Percentiles rank a stretch among this genome's conserved stretches.
Evolutionary conservation across 441 rosid species (phyloP).

Genomic region (Croton setiger): DNA sequence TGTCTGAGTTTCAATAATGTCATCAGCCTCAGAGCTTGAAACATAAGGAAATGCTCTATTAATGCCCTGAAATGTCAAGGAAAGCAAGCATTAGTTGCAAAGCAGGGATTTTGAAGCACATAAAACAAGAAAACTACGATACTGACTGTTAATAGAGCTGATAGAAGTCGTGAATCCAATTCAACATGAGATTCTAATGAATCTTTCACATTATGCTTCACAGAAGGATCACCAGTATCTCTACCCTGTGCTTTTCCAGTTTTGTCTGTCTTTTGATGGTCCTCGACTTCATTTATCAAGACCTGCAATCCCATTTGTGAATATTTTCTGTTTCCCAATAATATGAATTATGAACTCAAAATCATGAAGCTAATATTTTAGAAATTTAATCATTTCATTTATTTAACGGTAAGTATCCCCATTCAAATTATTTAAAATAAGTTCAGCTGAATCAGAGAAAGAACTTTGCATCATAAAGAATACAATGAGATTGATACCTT

Average conservation of each 20-base stretch:
- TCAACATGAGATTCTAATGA: conserved; percentile 67
- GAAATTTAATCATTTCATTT: not conserved
- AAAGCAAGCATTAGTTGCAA: conserved; percentile 12
- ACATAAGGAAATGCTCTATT: conserved; percentile 98
- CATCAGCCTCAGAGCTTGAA: conserved; percentile 81
- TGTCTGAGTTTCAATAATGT: conserved; percentile 76
- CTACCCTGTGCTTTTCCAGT: conserved; percentile 27
- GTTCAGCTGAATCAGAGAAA: not conserved
- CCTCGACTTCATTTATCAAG: conserved; percentile 57
- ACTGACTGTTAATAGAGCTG: conserved; percentile 84
- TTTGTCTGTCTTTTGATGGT: conserved; percentile 34
- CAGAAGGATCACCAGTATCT: conserved; percentile 26
- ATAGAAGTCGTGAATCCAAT: conserved; percentile 89
- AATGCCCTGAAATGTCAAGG: conserved; percentile 61
- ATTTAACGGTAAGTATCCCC: not conserved
- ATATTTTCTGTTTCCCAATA: conserved; percentile 7
- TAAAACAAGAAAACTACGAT: conserved; percentile 3
- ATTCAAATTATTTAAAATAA: not conserved
- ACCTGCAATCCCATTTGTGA: conserved; percentile 45
- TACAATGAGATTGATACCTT: conserved; percentile 50
- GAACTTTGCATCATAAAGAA: not conserved
- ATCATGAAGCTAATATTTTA: not conserved
- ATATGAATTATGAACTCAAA: not conserved
- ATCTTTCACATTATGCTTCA: conserved; percentile 37
- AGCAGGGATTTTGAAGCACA: conserved; percentile 7